phyloP scores from a whole-genome alignment of 1,284 basidiomycete genomes.

The Exsudoporus floridanus region DNA sequence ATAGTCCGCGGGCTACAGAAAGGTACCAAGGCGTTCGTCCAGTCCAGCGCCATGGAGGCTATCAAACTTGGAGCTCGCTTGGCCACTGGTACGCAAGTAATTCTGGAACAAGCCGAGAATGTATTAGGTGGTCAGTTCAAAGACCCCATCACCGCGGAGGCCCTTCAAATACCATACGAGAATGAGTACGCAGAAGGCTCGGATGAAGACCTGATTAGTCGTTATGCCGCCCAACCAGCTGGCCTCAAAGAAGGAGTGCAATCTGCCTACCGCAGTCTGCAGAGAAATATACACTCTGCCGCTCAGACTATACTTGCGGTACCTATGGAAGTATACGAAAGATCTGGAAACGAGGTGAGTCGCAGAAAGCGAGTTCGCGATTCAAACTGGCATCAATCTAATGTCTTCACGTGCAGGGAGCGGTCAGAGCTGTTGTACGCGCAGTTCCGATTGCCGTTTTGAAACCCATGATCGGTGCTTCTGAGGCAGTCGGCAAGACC shows the following conservation, averaged over 20 bases:
- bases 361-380: neutral
- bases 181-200: slow-evolving; percentile 37
- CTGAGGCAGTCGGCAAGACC: slow-evolving; percentile 94
- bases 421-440: slow-evolving; percentile 88
- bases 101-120: slow-evolving; percentile 93
- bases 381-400: neutral
- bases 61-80: slow-evolving; percentile 93
- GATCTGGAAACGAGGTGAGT: slow-evolving; percentile 80
- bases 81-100: slow-evolving; percentile 96
- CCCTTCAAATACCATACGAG: slow-evolving; percentile 50
- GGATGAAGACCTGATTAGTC: slow-evolving; percentile 66
- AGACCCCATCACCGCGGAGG: slow-evolving; percentile 63
- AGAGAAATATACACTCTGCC: slow-evolving; percentile 83
- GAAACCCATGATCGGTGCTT: slow-evolving; percentile 95
- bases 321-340: slow-evolving; percentile 98
- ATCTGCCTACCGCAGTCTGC: slow-evolving; percentile 84
- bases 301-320: slow-evolving; percentile 98
- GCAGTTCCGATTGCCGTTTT: slow-evolving; percentile 96
- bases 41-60: slow-evolving; percentile 91
- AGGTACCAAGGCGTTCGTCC: slow-evolving; percentile 89
- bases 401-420: slow-evolving; percentile 55
- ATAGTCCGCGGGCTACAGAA: slow-evolving; percentile 92
- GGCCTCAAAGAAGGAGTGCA: slow-evolving; percentile 87
- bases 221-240: slow-evolving; percentile 87
- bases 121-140: slow-evolving; percentile 81